Conservation (phyloP, 129 eudicot genomes). For the Dittrichia graveolens region DNA sequence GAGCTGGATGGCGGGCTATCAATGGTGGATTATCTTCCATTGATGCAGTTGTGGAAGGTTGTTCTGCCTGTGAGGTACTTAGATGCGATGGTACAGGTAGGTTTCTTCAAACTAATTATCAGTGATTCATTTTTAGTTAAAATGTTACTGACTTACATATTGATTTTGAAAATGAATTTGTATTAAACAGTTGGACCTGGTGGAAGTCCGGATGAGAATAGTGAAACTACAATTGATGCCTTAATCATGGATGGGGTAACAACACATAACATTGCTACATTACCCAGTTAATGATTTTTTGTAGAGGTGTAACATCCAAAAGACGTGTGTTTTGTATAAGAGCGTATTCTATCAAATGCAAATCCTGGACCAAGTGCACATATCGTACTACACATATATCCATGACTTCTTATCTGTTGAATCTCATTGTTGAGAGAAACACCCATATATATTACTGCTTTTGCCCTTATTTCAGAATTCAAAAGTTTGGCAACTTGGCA, state of each 20-base stretch:
- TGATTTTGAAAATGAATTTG: neutral
- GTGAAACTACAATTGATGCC: conserved; percentile 92
- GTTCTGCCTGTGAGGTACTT: conserved; percentile 79
- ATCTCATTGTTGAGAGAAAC: too few relatives aligned
- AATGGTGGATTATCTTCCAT: conserved; percentile 64
- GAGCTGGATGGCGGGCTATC: conserved; percentile 75
- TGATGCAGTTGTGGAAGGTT: conserved; percentile 87
- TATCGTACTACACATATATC: too few relatives aligned
- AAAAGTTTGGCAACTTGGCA: too few relatives aligned
- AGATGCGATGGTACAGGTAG: conserved; percentile 88
- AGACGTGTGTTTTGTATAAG: too few relatives aligned
- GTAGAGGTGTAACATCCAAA: too few relatives aligned
- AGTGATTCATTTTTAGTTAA: neutral
- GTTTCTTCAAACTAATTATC: neutral
- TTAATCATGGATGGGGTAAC: conserved; percentile 94
- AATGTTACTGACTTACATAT: neutral
- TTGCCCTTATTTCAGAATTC: too few relatives aligned
- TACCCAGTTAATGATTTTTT: neutral
- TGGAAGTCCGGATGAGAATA: conserved; percentile 96
- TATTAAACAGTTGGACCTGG: conserved; percentile 91
- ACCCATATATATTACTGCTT: too few relatives aligned
- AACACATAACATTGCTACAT: conserved; percentile 6
- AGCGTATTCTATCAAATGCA: too few relatives aligned
- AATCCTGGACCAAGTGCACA: too few relatives aligned
- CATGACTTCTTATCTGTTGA: too few relatives aligned